Evolutionary conservation across 2,329 filamentous ascomycete species (phyloP), one percentile per base, ranked within the genome.

Genomic region (Ceratocystis cacaofunesta): DNA sequence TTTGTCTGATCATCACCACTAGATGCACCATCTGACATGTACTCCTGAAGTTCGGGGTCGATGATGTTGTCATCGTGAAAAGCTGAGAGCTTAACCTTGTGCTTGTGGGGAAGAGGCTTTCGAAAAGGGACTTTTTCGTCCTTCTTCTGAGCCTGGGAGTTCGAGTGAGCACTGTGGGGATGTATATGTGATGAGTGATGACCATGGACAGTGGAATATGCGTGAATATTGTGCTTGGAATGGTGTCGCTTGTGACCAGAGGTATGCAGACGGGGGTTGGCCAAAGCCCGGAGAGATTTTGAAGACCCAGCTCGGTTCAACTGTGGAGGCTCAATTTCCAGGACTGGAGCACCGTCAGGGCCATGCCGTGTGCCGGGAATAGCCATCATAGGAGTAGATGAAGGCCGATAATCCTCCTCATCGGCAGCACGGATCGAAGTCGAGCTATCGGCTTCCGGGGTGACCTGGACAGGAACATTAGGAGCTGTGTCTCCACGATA

Each of bases 51-150:
- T 71, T 99, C 94, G 1, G 94, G 94, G 72, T 99, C 94, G 70
- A 99, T 97, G 70, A 99, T 96, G 72, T 94, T 97, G 77, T 99
- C 94, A 72, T 94, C 91, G 73, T 99, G 94, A 70, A 99, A 97
- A n/a, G 91, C 91, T 17, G 92, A 87, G 44, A 96, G 81, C 52
- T 85, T 84, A 6, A 84, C 78, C 69, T 85, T 87, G 78, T 10
- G 85, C 80, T 67, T 87, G 88, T 65, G 91, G 90, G 70, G 97
- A 97, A 0, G 94, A 3, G 32, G 66, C 41, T 41, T 64, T n/a
- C 66, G 62, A 57, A 67, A 67, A 7, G 66, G 66, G 22, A 67
- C 66, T 19, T 67, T 67, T 28, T 62, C 58, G 32, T 67, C 66
- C 55, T 41, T 66, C 15, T 41, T 63, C 50, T 58, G 61, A 7